Base-by-base conservation (phyloP, 805 yeast genomes). In the Kuraishia cidri region DNA sequence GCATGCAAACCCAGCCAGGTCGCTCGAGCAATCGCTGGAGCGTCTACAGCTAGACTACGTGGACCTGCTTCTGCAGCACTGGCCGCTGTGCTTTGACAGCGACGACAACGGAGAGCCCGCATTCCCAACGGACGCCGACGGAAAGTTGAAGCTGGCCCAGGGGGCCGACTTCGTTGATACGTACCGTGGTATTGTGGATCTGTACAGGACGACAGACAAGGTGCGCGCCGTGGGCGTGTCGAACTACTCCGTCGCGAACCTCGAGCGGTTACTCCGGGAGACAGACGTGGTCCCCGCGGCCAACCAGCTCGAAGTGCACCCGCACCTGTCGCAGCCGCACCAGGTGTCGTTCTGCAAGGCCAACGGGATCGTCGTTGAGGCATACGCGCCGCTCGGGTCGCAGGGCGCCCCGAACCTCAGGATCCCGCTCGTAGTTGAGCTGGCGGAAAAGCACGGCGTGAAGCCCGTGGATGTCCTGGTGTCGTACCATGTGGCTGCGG, bases 81-180 rank as follows among this genome's bases (percentile, higher is more conserved):
- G 73, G 73, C 75, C 74, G 3, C 40, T 63, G n/a, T 51, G 60
- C 22, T 53, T 64, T 30, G 46, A 52, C 15, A 55, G 61, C n/a
- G 68, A 16, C 16, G 62, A 50, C 20, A 49, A 62, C 34, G 70
- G 69, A 1, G 30, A 37, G 13, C 68, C 69, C 3, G 30, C 54
- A 1, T 43, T 42, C 16, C 72, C 72, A 5, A 44, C 36, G 24
- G 65, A 63, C 38, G 44, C 44, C 3, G 41, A 58, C 16, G 72
- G 69, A 0, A 47, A 56, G 9, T 34, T 84, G 13, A 71, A 73
- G 41, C 72, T 72, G 37, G 94, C 86, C 28, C 92, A 85, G 58
- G 82, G 77, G 36, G 96, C 84, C 15, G 94, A 87, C 48, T 94
- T 43, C 34, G 52, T 90, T n/a, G 73, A 75, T 26, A 88, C 90